These are phyloP conservation scores for Quaeritorhiza haematococci DNA, from an alignment of 371 early-diverging fungal genomes.

Conservation along the genomic window DNA sequence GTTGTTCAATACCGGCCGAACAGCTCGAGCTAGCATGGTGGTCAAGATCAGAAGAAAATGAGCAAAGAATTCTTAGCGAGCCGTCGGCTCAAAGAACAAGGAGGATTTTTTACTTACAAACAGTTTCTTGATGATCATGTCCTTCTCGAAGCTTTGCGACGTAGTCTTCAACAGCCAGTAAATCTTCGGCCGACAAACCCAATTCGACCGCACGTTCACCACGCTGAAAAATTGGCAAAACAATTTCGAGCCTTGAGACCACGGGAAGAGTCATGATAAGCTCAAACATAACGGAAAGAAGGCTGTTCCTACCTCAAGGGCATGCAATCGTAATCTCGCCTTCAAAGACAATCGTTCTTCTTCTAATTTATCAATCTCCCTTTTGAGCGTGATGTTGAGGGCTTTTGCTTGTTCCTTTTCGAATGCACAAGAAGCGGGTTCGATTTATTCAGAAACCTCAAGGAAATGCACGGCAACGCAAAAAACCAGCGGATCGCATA, in stretches of 20 bases:
- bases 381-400: conserved; percentile 24
- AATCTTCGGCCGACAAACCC: conserved; percentile 38
- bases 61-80: no score
- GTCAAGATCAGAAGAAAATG: no score
- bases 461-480: background rate
- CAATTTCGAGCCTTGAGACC: background rate
- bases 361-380: conserved; percentile 44
- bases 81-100: background rate
- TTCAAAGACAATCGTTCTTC: conserved; percentile 44
- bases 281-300: no score
- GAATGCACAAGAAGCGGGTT: conserved; percentile 1
- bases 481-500: background rate
- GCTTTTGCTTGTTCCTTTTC: conserved; percentile 28
- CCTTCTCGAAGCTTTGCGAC: conserved; percentile 27
- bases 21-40: background rate
- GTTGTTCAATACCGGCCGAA: conserved; percentile 15
- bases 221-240: conserved; percentile 6
- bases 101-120: conserved; percentile 1
- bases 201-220: conserved; percentile 39
- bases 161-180: conserved; percentile 42
- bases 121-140: background rate
- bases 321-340: conserved; percentile 30
- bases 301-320: conserved; percentile 24
- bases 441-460: conserved; percentile 4
- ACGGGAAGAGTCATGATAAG: background rate